Evolutionary conservation across 495 filamentous ascomycete species (phyloP).

Genomic region (Clohesyomyces aquaticus): DNA sequence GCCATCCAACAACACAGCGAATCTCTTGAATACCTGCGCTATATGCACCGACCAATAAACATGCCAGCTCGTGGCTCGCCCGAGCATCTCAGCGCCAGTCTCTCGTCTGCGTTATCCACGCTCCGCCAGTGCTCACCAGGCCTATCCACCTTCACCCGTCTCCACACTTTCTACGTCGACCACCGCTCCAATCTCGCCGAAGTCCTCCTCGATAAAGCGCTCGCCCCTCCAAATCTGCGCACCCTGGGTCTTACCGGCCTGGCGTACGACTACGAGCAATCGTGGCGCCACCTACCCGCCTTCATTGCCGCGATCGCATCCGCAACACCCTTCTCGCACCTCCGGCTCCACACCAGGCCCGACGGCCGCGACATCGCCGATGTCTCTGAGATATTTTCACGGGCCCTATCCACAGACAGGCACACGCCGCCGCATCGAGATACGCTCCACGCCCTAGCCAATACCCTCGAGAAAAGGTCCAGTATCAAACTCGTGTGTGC

Average conservation of each 20-base stretch:
- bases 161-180: not conserved
- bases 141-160: not conserved
- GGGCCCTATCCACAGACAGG: not conserved
- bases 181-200: slow-evolving; percentile 1
- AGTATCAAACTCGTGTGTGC: not conserved
- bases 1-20: slow-evolving; percentile 1
- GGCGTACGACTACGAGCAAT: not conserved
- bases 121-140: not conserved
- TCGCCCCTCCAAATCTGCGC: not conserved
- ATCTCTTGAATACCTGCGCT: slow-evolving; percentile 1
- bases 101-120: not conserved
- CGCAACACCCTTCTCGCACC: not conserved
- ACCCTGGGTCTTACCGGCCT: not conserved
- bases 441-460: not conserved
- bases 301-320: slow-evolving; percentile 1
- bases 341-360: not conserved
- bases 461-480: not conserved
- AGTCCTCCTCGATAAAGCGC: not conserved
- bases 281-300: not conserved
- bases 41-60: not conserved
- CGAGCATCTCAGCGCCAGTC: slow-evolving; percentile 1
- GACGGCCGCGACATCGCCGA: not conserved
- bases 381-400: not conserved
- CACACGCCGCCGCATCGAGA: not conserved
- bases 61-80: not conserved